Conservation (phyloP, 1,139 yeast genomes). For the Lodderomyces pseudojiufengensis region DNA sequence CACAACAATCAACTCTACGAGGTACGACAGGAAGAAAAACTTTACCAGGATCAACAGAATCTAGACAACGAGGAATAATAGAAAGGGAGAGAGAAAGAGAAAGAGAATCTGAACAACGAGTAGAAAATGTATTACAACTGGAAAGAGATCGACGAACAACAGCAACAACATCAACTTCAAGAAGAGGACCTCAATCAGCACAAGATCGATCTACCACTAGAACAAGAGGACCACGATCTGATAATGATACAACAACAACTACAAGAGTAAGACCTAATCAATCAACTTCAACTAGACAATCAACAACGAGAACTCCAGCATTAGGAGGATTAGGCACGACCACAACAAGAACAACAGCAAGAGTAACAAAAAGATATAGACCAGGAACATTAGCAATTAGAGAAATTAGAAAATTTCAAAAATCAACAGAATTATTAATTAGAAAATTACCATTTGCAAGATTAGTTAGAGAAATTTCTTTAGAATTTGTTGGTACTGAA, state of each 20-base stretch:
- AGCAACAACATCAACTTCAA: slow-evolving; percentile 4
- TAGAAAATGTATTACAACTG: too few relatives aligned
- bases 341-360: slow-evolving; percentile 3
- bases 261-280: slow-evolving; percentile 1
- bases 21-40: slow-evolving; percentile 6
- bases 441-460: slow-evolving; percentile 91
- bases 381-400: slow-evolving; percentile 76
- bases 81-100: too few relatives aligned
- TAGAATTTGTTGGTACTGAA: slow-evolving; percentile 56
- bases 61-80: too few relatives aligned
- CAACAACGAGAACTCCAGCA: neutral
- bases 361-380: slow-evolving; percentile 47
- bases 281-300: neutral
- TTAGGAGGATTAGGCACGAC: neutral
- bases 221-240: neutral
- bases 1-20: neutral
- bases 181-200: neutral
- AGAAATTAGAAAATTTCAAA: slow-evolving; percentile 78
- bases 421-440: slow-evolving; percentile 70
- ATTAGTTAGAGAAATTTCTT: slow-evolving; percentile 76
- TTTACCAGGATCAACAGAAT: slow-evolving; percentile 5
- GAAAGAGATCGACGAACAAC: too few relatives aligned
- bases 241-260: neutral
- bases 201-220: slow-evolving; percentile 2
- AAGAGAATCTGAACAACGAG: too few relatives aligned